These are phyloP conservation scores for Croton laevigatus DNA, from an alignment of 441 rosid species.

Conservation along the genomic window DNA sequence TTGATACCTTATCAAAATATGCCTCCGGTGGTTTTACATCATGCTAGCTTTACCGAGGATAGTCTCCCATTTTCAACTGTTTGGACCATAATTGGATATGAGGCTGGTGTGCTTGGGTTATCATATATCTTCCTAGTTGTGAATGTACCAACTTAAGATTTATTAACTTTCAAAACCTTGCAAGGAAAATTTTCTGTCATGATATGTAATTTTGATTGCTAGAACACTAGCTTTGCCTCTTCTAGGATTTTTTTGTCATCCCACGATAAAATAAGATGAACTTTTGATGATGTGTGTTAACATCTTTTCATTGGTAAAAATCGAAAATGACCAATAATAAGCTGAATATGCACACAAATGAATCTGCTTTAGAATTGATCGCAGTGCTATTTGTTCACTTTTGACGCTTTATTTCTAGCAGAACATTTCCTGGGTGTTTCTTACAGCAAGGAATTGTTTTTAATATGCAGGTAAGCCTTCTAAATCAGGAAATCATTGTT, in stretches of 20 bases:
- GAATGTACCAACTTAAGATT: no score
- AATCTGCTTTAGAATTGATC: background rate
- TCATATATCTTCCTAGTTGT: no score
- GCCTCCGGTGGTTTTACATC: no score
- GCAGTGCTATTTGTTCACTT: background rate
- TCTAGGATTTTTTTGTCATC: background rate
- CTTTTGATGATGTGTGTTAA: background rate
- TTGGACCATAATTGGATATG: no score
- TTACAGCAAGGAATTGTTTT: background rate
- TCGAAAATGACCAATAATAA: background rate
- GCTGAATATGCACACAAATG: background rate
- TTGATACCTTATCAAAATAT: no score
- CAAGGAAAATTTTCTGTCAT: no score
- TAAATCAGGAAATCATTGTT: conserved; percentile 81
- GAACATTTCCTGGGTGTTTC: conserved; percentile 1
- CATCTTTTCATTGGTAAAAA: background rate
- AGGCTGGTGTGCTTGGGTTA: no score
- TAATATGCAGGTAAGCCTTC: conserved; percentile 77
- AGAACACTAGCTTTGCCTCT: background rate
- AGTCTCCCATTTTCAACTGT: no score
- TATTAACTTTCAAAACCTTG: no score
- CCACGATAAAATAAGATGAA: background rate
- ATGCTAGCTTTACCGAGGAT: no score
- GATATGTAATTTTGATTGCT: no score
- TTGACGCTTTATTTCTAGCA: background rate